Evolutionary conservation across 768 basidiomycete species (phyloP), one percentile per base, ranked within the genome.

Genomic region (Chiua virens): DNA sequence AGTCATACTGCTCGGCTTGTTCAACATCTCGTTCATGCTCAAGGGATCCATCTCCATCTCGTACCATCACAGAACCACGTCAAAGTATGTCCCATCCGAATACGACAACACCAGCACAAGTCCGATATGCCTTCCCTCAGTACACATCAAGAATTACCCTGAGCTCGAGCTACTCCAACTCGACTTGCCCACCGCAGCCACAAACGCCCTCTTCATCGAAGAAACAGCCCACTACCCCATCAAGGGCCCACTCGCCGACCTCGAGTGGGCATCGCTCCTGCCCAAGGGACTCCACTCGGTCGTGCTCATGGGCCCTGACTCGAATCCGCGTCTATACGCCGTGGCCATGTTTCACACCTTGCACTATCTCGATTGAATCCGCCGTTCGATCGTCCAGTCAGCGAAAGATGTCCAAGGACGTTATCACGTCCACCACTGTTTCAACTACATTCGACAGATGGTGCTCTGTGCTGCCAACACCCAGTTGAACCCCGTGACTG

Each of bases 281-380:
- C 63, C 63, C 15, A 39, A 40, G 1, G 54, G 42, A 0, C 59
- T 63, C 45, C 42, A 60, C 34, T 64, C 61, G 0, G 38, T 65
- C 21, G 46, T 65, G 8, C 28, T 50, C 25, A 34, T 64, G 34
- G 55, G 55, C 5, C 45, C 50, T 4, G 47, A 54, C 22, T 18
- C 51, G 5, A 10, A 14, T 2, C 35, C 35, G 2, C 61, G 64
- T 15, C 66, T 72, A 3, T 74, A 68, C 53, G 68, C 69, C 11
- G 53, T 75, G 28, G 49, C 66, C 27, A 69, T 76, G 59, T 66
- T 77, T 35, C 75, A 77, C 59, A 67, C 71, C 34, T 59, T 77
- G 1, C 71, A 72, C 21, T 75, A 74, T 49, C 61, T 76, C 54
- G 59, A 75, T 40, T 54, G 74, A n/a, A n/a, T n/a, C n/a, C n/a